These are phyloP conservation scores for Thermochaetoides thermophila DNA, from an alignment of 495 filamentous ascomycete species.

Conservation along the genomic window DNA sequence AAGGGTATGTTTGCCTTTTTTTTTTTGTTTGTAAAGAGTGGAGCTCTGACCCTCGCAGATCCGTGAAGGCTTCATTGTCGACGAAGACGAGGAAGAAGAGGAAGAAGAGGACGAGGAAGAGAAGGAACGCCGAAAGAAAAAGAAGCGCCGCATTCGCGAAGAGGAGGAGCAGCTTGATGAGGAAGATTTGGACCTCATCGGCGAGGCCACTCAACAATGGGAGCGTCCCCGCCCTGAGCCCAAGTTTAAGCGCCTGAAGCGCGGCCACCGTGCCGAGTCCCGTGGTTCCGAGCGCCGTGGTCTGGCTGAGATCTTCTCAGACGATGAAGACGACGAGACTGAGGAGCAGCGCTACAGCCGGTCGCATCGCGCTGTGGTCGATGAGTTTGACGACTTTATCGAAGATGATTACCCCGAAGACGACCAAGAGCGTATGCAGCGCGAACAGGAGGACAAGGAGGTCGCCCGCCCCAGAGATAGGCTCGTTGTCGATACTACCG, in stretches of 20 bases:
- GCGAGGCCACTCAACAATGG: constrained; percentile 55
- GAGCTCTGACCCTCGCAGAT: constrained; percentile 34
- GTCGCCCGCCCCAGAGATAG: constrained; percentile 58
- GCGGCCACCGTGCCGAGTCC: constrained; percentile 61
- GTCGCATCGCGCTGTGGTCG: constrained; percentile 40
- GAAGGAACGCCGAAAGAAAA: constrained; percentile 42
- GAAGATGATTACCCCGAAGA: constrained; percentile 89
- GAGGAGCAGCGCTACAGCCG: constrained; percentile 41
- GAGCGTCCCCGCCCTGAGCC: constrained; percentile 58
- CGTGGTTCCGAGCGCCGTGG: constrained; percentile 49
- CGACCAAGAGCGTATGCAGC: constrained; percentile 56
- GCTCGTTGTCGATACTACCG: constrained; percentile 51
- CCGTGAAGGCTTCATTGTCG: constrained; percentile 89
- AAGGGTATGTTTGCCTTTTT: constrained; percentile 21
- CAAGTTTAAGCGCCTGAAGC: constrained; percentile 91
- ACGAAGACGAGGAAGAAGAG: constrained; percentile 72
- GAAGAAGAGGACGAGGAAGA: constrained; percentile 51
- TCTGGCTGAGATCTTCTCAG: constrained; percentile 82
- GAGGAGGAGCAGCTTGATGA: constrained; percentile 57
- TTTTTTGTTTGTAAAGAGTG: neutral
- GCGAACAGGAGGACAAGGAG: constrained; percentile 77
- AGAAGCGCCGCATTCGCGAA: constrained; percentile 49
- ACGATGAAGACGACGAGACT: constrained; percentile 69
- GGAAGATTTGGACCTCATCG: constrained; percentile 91
- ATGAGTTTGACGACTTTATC: constrained; percentile 95